These are phyloP conservation scores for Gamarada debralockiae DNA, from an alignment of 495 filamentous ascomycete species.

Conservation along the genomic window DNA sequence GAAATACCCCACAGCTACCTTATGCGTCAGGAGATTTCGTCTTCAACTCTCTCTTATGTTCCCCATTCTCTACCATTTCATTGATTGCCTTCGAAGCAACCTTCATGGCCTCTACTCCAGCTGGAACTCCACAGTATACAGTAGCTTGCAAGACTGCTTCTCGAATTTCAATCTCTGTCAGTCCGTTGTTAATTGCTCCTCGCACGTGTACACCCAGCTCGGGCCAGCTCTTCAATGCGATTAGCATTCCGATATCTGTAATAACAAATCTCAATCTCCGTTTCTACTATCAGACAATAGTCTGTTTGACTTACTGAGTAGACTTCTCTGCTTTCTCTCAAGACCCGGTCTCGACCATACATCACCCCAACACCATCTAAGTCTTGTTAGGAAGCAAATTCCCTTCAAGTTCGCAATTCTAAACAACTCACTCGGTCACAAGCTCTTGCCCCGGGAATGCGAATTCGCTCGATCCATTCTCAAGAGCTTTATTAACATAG, in stretches of 20 bases:
- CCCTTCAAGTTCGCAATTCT: conserved; percentile 1
- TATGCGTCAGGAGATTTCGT: conserved; percentile 13
- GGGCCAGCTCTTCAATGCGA: conserved; percentile 45
- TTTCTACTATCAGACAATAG: background rate
- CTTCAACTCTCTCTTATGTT: conserved; percentile 25
- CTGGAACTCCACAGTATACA: conserved; percentile 53
- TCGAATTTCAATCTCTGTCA: conserved; percentile 47
- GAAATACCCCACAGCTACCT: background rate
- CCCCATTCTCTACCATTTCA: conserved; percentile 35
- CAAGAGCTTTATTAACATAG: conserved; percentile 45
- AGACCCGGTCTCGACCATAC: conserved; percentile 52
- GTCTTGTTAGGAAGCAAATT: background rate
- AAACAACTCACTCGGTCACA: conserved; percentile 37
- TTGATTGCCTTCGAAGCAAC: conserved; percentile 33
- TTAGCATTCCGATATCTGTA: conserved; percentile 46
- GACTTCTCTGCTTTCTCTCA: conserved; percentile 46
- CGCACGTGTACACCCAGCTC: conserved; percentile 50
- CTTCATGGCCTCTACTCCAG: conserved; percentile 50
- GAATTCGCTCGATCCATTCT: conserved; percentile 43
- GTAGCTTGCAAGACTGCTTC: conserved; percentile 51
- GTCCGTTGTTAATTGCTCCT: conserved; percentile 52
- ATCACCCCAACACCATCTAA: conserved; percentile 45
- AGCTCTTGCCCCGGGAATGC: conserved; percentile 46
- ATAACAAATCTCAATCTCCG: background rate
- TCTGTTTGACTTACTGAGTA: conserved; percentile 33